Evolutionary conservation across 345 rosid genomes (phyloP), one percentile per base, ranked within the genome.

Genomic region (Linum trigynum): DNA sequence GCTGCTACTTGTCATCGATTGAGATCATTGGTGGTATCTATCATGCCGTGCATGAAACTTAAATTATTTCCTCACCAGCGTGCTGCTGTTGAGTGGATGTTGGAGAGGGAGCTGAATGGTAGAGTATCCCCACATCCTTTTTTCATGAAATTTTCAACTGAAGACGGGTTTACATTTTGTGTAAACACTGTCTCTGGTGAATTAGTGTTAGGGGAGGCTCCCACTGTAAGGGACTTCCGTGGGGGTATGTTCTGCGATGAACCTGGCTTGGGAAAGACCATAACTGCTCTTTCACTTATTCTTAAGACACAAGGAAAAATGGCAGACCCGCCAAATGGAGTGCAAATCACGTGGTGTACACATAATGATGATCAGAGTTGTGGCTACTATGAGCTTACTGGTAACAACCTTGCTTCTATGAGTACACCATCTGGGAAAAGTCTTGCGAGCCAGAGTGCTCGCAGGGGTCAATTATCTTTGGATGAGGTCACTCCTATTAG

Each of bases 181-280:
- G 55, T 90, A 48, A 85, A 86, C 73, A 63, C 79, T 73, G 84
- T 88, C 75, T 74, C 90, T 75, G 97, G 97, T 65, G 83, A 81
- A 69, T 68, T 94, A 70, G 79, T 76, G 72, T 62, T 80, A 66
- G 97, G 81, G 65, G 63, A 65, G 43, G 85, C 78, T 71, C 98
- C 97, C n/a, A 74, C 79, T 37, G 67, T 90, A 39, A 83, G 74
- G 74, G 98, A 90, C 78, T 92, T 92, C 65, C 82, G 72, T 66
- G 98, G 98, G 62, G 98, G 97, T 71, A 80, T 92, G 96, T 88
- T 92, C 77, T 92, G 98, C 73, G 98, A 92, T 78, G 99, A 92
- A 77, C 99, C 99, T 70, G 99, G 99, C 69, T 78, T 92, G 62
- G 99, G 99, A 72, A 92, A 92, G 80, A 92, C 99, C 35, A 76